Evolutionary conservation across 148 eudicot species (phyloP), one percentile per base, ranked within the genome.

Genomic region (Nyssa sinensis): DNA sequence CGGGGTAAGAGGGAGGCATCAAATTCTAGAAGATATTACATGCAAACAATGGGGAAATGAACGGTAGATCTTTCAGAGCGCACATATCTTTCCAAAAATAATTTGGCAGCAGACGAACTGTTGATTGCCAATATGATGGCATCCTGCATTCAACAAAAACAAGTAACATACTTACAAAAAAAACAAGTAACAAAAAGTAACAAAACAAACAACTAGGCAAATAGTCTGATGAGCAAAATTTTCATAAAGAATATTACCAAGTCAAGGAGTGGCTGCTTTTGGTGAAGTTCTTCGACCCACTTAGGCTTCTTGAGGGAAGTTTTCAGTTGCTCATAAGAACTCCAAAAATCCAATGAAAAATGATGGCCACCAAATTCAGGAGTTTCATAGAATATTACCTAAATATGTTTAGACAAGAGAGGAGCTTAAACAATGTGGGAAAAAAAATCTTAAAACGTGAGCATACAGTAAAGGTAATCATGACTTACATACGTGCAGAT

Each of bases 401-500:
- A 84, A 67, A 70, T 78, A 70, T 84, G 69, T 80, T 60, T 34
- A 68, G 74, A 27, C 19, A 67, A 86, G 34, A 69, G 70, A 75
- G 66, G 73, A 69, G 47, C 66, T 74, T 72, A 77, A 62, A 70
- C 47, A 75, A n/a, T 59, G 58, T 25, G 35, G 71, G 41, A 51
- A 68, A 75, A 30, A 47, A 64, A 53, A 25, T n/a, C 25, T 61
- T 62, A 24, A 73, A 79, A 79, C 41, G 34, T 67, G 28, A 33
- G 32, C 29, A 74, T 78, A 74, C 71, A 75, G 75, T 30, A 68
- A 58, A 79, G 74, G 86, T 79, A 27, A 79, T 75, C 60, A 79
- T 32, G 92, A 95, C 98, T 91, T 93, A 91, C 99, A 95, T 95
- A 95, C 99, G 90, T 95, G 97, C 78, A 95, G 90, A 86, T 91